A percentile compares a stretch with the other conserved stretches of the same genome.
Evolutionary conservation across 208 protist genomes (phyloP).

Genomic region (Kentomonas sorsogonicus): DNA sequence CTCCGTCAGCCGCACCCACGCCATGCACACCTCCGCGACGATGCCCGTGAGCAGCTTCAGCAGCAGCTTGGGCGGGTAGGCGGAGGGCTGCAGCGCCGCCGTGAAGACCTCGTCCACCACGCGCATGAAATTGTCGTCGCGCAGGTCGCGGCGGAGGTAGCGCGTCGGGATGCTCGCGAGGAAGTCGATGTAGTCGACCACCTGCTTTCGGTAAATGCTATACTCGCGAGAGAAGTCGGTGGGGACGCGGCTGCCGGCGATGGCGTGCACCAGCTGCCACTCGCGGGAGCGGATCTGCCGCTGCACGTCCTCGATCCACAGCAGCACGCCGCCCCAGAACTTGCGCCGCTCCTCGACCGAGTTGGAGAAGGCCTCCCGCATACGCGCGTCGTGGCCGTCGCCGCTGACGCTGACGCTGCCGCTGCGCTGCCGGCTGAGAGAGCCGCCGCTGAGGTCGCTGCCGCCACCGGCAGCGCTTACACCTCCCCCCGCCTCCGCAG

Average conservation of each 20-base stretch:
- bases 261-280: slow-evolving; percentile 69
- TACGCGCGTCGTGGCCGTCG: slow-evolving; percentile 12
- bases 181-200: slow-evolving; percentile 61
- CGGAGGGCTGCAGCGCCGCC: slow-evolving; percentile 30
- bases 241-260: slow-evolving; percentile 65
- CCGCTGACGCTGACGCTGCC: neutral
- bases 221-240: slow-evolving; percentile 74
- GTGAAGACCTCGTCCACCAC: slow-evolving; percentile 37
- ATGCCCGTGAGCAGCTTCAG: slow-evolving; percentile 47
- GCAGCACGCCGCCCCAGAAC: slow-evolving; percentile 63
- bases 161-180: slow-evolving; percentile 59
- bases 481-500: neutral
- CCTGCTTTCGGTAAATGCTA: slow-evolving; percentile 38
- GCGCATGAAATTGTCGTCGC: slow-evolving; percentile 17
- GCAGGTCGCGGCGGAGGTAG: slow-evolving; percentile 25
- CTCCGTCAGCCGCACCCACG: slow-evolving; percentile 45
- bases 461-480: no score
- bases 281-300: slow-evolving; percentile 72
- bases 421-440: no score
- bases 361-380: neutral
- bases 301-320: slow-evolving; percentile 70
- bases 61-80: slow-evolving; percentile 40
- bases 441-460: no score
- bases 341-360: slow-evolving; percentile 44
- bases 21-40: slow-evolving; percentile 32